Percentiles rank a stretch among this genome's conserved stretches.
phyloP scores from a whole-genome alignment of 108 stramenopile species.

The Licmophora abbreviata region DNA sequence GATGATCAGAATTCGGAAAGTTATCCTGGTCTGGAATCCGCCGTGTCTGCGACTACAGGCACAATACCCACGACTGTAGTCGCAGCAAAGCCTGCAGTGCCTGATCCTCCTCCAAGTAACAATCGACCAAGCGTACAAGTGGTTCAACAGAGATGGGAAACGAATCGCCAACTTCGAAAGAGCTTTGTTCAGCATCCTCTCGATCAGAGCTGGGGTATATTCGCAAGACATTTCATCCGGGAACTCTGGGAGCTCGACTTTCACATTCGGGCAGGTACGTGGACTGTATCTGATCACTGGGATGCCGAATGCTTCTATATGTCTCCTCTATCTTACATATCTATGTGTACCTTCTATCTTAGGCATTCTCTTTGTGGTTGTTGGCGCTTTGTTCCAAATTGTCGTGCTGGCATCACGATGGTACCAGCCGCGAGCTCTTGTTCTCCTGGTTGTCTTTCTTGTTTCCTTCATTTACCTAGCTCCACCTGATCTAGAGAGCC shows the following conservation, averaged over 20 bases:
- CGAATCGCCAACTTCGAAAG: constrained; percentile 10
- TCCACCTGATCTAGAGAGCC: constrained; percentile 9
- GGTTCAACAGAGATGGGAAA: too few species aligned
- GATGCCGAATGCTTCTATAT: not conserved
- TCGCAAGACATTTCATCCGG: constrained; percentile 12
- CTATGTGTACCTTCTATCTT: not conserved
- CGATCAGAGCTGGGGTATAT: constrained; percentile 21
- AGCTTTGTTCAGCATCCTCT: constrained; percentile 23
- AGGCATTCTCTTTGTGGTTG: constrained; percentile 11
- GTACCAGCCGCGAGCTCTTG: constrained; percentile 1
- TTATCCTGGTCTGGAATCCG: too few species aligned
- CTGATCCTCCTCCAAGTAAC: too few species aligned
- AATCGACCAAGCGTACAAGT: too few species aligned
- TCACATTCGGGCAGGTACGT: constrained; percentile 12
- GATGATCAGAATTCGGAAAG: too few species aligned
- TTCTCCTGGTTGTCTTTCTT: not conserved
- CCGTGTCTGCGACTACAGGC: too few species aligned
- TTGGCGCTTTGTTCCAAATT: constrained; percentile 9
- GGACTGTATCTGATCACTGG: not conserved
- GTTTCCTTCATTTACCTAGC: constrained; percentile 12
- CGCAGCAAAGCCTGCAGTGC: too few species aligned
- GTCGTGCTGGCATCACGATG: constrained; percentile 3
- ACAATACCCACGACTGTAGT: too few species aligned
- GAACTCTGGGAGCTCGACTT: constrained; percentile 20
- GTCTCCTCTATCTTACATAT: not conserved